Evolutionary conservation across 805 yeast species (phyloP), one percentile per base, ranked within the genome.

Genomic region (Clavispora carvajalis): DNA sequence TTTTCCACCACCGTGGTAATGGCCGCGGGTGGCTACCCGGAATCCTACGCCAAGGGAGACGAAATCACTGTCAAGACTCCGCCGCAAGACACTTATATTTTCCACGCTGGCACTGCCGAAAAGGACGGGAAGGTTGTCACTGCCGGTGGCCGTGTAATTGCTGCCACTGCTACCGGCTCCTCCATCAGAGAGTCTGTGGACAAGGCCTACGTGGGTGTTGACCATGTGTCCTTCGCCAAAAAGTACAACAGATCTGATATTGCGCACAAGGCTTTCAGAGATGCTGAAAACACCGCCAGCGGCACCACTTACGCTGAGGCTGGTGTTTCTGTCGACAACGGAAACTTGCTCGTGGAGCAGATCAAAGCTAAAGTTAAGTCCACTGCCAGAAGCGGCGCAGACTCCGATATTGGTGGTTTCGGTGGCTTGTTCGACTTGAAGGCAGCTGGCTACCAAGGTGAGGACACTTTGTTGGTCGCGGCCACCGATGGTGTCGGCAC

Each of bases 401-500:
- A 93, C 58, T 86, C 97, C 12, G 96, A 89, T 53, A 93, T 93
- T 54, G 99, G 99, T 59, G 99, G 99, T 2, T 93, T 93, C 58
- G 99, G 99, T 51, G 99, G 99, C 51, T 69, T 91, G 33, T 95
- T 93, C 52, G 99, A 95, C 62, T 74, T 93, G 56, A 77, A 80
- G 52, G 80, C 81, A 38, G 95, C 95, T 34, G 98, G 98, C 6
- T 93, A 82, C 66, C 79, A 80, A 51, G 77, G 88, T 16, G 79
- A 76, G 49, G 81, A 84, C 42, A 80, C 88, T n/a, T 65, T 93
- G 41, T 71, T 93, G 44, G 98, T 93, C 31, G 96, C 93, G 44
- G 98, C 99, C 44, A 93, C 99, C 35, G 99, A 93, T 67, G 99
- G 99, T 67, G 98, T 93, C 43, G 99, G 99, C 51, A 91, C 99